These are phyloP conservation scores for Boletus subparvulus DNA, from an alignment of 768 basidiomycete species.

Conservation along the genomic window DNA sequence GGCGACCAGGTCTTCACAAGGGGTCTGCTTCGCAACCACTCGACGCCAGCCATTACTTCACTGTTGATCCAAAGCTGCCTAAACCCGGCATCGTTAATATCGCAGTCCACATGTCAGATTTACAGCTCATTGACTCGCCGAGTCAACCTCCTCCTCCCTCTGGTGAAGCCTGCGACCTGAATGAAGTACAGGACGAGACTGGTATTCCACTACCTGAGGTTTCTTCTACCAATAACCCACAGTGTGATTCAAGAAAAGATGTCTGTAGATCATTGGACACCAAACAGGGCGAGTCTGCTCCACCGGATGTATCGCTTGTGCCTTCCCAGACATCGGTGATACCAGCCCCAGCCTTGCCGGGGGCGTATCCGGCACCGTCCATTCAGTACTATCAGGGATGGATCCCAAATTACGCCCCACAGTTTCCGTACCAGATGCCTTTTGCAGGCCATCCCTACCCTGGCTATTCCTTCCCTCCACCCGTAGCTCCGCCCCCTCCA, in stretches of 20 bases:
- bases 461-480: conserved; percentile 41
- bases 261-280: conserved; percentile 21
- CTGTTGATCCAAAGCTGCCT: conserved; percentile 12
- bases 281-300: conserved; percentile 24
- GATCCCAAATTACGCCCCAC: conserved; percentile 52
- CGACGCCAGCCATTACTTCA: conserved; percentile 5
- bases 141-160: not conserved
- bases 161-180: conserved; percentile 15
- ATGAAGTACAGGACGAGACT: conserved; percentile 18
- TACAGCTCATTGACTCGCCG: conserved; percentile 7
- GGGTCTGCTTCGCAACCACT: conserved; percentile 34
- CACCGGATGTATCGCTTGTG: conserved; percentile 2
- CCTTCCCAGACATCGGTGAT: conserved; percentile 34
- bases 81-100: conserved; percentile 8
- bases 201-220: not conserved
- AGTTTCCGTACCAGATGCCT: conserved; percentile 51
- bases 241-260: conserved; percentile 7
- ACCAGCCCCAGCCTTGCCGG: conserved; percentile 9
- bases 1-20: conserved; percentile 39
- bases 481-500: conserved; percentile 24
- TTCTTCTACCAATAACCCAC: conserved; percentile 2
- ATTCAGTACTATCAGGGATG: conserved; percentile 54
- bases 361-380: conserved; percentile 40
- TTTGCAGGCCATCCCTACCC: conserved; percentile 46
- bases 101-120: conserved; percentile 11